Evolutionary conservation across 169 alveolate genomes (phyloP).

Genomic region (Eimeria brunetti): DNA sequence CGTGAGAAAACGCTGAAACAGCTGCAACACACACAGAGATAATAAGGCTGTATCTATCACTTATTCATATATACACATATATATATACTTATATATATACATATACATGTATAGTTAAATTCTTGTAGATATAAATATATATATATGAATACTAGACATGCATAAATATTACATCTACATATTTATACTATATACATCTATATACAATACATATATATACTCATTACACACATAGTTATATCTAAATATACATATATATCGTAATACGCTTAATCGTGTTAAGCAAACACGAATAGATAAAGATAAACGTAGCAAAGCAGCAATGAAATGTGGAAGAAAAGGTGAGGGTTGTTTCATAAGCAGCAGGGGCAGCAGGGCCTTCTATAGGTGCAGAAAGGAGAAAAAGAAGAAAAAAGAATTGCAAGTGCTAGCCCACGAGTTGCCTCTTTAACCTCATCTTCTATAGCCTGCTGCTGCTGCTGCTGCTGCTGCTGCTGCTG

Average conservation of each 20-base stretch:
- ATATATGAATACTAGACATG: no score
- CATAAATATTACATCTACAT: no score
- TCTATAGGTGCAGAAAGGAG: background rate
- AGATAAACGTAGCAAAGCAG: background rate
- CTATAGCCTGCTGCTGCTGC: background rate
- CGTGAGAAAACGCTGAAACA: background rate
- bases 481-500: no score
- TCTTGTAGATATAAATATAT: no score
- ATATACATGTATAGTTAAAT: background rate
- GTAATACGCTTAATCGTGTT: no score
- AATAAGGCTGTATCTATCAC: background rate
- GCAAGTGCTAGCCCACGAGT: background rate
- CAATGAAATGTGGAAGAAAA: background rate
- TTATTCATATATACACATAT: background rate
- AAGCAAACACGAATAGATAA: no score
- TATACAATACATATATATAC: no score
- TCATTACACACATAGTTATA: no score
- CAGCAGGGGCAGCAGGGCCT: background rate
- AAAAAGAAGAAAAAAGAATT: background rate
- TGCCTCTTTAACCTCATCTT: background rate
- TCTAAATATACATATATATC: no score
- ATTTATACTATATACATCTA: no score
- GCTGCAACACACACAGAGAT: background rate
- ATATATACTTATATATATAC: background rate
- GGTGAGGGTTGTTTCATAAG: background rate